Conservation (phyloP, 169 alveolate species). For the Toxoplasma gondii region DNA sequence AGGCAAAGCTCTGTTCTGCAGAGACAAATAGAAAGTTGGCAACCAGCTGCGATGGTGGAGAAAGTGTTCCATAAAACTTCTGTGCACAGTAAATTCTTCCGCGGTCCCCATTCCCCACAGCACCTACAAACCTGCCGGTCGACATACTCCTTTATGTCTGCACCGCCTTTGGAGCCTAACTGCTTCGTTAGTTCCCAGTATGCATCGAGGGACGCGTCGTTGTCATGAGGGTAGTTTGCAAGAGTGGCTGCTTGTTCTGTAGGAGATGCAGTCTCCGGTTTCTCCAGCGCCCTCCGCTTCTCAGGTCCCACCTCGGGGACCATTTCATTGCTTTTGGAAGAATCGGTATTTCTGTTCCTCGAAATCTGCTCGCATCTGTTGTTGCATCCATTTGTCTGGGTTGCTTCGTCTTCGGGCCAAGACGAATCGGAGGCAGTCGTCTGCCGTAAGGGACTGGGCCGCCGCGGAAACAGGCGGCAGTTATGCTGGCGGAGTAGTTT, state of each 20-base stretch:
- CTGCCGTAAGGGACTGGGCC: background rate
- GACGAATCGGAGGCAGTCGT: background rate
- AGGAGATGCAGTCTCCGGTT: background rate
- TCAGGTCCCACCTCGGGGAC: background rate
- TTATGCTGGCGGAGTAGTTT: constrained; percentile 34
- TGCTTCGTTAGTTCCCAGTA: constrained; percentile 56
- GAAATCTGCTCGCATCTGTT: background rate
- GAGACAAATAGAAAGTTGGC: background rate
- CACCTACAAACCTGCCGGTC: too few species aligned
- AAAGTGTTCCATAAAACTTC: too few species aligned
- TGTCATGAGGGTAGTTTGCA: background rate
- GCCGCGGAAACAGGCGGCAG: constrained; percentile 52
- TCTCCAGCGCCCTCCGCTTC: background rate
- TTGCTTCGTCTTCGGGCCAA: background rate
- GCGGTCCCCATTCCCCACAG: too few species aligned
- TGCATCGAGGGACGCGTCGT: constrained; percentile 16
- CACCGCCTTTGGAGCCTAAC: constrained; percentile 63
- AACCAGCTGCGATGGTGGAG: background rate
- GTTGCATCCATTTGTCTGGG: background rate
- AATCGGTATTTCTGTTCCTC: background rate
- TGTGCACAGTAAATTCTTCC: too few species aligned
- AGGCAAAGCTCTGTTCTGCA: constrained; percentile 49
- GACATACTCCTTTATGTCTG: constrained; percentile 45
- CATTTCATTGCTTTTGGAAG: background rate
- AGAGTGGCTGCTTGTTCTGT: background rate